A percentile compares a stretch with the other conserved stretches of the same genome.
Evolutionary conservation across 1,139 yeast species (phyloP).

Genomic region (Saccharomyces hybrid): DNA sequence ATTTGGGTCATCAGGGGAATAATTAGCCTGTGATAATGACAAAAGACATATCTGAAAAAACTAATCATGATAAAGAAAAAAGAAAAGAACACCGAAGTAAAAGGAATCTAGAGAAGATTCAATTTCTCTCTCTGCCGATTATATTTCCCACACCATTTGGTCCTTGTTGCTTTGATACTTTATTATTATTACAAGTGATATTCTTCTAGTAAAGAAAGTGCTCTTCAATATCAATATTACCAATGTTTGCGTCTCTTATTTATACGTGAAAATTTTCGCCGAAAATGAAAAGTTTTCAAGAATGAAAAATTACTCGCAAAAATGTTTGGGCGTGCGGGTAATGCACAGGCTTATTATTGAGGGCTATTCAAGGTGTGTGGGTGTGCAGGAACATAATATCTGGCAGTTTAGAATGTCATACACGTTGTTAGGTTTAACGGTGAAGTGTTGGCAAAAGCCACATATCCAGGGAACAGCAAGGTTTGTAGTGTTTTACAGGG

Average conservation of each 20-base stretch:
- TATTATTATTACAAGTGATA: too few species aligned
- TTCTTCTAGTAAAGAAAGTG: too few species aligned
- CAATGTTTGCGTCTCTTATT: neutral
- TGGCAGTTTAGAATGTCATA: neutral
- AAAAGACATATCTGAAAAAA: neutral
- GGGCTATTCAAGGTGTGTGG: neutral
- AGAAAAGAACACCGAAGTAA: neutral
- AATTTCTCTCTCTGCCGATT: neutral
- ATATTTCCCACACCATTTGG: neutral
- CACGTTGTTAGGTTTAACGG: neutral
- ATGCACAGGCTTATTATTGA: neutral
- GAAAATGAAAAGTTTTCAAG: neutral
- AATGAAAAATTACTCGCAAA: neutral
- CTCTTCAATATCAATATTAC: too few species aligned
- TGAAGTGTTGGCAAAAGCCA: neutral
- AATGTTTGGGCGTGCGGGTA: conserved; percentile 1
- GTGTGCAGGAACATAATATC: neutral
- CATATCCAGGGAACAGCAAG: neutral
- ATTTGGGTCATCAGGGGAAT: conserved; percentile 31
- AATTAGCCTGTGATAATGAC: conserved; percentile 1
- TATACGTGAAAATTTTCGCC: neutral
- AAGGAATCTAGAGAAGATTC: neutral
- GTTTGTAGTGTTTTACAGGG: neutral
- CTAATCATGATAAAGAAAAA: neutral
- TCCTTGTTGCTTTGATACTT: too few species aligned